These are phyloP conservation scores for Xylaria sp. DNA, from an alignment of 2,329 filamentous ascomycete genomes.

Conservation along the genomic window DNA sequence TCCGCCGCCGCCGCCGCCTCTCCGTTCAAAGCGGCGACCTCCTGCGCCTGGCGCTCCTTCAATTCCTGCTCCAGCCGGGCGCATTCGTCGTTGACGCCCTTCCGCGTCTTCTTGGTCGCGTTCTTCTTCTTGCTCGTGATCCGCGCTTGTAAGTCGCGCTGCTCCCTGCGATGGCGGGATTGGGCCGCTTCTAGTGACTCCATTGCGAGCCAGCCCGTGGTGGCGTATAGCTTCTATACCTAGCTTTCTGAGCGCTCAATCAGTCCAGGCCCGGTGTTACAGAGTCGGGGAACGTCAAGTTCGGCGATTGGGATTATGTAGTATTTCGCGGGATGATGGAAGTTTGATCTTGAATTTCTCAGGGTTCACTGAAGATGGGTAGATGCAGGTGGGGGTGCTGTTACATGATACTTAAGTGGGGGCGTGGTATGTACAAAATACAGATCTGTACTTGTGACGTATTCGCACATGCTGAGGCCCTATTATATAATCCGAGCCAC, in stretches of 20 bases:
- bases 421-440: too few species aligned
- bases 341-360: too few species aligned
- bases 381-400: too few species aligned
- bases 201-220: conserved; percentile 9
- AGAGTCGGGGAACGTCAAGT: neutral
- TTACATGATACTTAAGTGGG: too few species aligned
- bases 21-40: conserved; percentile 52
- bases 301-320: neutral
- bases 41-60: conserved; percentile 67
- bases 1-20: conserved; percentile 2
- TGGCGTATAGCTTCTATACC: neutral
- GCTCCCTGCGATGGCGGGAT: conserved; percentile 82
- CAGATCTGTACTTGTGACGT: too few species aligned
- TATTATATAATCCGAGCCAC: too few species aligned
- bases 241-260: neutral
- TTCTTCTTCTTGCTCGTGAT: conserved; percentile 97
- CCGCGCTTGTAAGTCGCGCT: conserved; percentile 79
- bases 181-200: conserved; percentile 76
- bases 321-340: too few species aligned
- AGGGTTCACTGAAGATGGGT: too few species aligned
- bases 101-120: conserved; percentile 83
- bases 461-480: too few species aligned
- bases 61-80: conserved; percentile 68
- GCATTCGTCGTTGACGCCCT: conserved; percentile 76
- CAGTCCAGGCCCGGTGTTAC: neutral